Percentiles rank a stretch among this genome's conserved stretches.
phyloP scores from a whole-genome alignment of 2,329 filamentous ascomycete species.

The Trichoderma sp. region DNA sequence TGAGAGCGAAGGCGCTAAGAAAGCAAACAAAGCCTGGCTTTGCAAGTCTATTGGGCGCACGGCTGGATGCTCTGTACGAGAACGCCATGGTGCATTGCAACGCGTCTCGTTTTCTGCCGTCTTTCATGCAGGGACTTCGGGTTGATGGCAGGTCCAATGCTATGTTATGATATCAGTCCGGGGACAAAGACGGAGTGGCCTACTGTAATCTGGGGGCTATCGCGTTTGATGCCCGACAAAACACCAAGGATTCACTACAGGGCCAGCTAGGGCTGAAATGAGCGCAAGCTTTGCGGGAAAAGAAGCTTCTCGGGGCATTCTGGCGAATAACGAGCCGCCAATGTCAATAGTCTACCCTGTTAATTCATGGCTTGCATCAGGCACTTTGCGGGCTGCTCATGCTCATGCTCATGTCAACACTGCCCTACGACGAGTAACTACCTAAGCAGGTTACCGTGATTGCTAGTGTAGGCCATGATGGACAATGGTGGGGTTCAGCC shows the following conservation, averaged over 20 bases:
- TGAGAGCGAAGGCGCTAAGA: conserved; percentile 1
- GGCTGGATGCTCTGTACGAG: not conserved
- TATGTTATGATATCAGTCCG: not conserved
- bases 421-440: not conserved
- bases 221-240: not conserved
- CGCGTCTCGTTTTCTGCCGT: not conserved
- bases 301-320: not conserved
- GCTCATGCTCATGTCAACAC: not conserved
- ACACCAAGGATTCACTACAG: not conserved
- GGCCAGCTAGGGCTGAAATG: not conserved
- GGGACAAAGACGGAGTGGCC: not conserved
- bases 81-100: not conserved
- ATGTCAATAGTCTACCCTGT: not conserved
- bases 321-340: not conserved
- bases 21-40: conserved; percentile 4
- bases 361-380: not conserved
- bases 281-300: not conserved
- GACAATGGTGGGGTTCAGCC: conserved; percentile 9
- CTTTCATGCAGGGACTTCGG: not conserved
- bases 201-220: not conserved
- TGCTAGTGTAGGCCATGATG: not conserved
- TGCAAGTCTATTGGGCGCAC: not conserved
- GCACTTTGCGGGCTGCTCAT: not conserved
- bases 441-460: not conserved
- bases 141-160: not conserved